Evolutionary conservation across 108 stramenopile species (phyloP), one percentile per base, ranked within the genome.

Genomic region (Nitzschia palea): DNA sequence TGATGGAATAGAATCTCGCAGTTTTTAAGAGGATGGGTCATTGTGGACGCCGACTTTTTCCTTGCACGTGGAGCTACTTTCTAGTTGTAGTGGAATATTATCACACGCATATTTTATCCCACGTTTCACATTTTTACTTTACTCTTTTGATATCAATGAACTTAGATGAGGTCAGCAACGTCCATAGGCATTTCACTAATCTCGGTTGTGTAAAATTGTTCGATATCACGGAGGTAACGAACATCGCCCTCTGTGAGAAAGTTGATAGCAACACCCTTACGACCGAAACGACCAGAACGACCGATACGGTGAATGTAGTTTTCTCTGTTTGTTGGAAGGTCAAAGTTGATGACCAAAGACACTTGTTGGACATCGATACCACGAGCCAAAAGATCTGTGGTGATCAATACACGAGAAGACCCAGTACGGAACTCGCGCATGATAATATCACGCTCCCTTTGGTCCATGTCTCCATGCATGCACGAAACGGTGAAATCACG

Each of bases 391-490:
- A 95, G 69, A 85, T 99, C 99, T 27, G 99, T 99, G 60, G 99
- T 98, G 78, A 99, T 99, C 74, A 99, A 88, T 17, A 99, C 99
- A 85, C 99, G 99, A 25, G 96, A 95, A 8, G 98, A 98, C 42
- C 99, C 99, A 52, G 94, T 93, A 73, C 99, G 98, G 94, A 99
- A 99, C 73, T 99, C 99, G 47, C 95, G 88, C 99, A 99, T 98
- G 78, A 99, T 98, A 67, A 97, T 89, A 65, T 99, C 98, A 76
- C 99, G 97, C 86, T 99, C 99, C 20, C 93, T 72, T 81, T 98
- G 98, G 77, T 97, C 97, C 98, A 99, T 98, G 78, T 99, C 99
- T 81, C 99, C 98, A 88, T 99, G 99, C 98, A 98, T 99, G 83
- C 94, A 90, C n/a, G 97, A 98, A 62, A 99, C 98, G 57, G 98